Percentiles rank a stretch among this genome's conserved stretches.
Evolutionary conservation across 164 flowering plant genomes (phyloP).

Genomic region (Vitis labrusca): DNA sequence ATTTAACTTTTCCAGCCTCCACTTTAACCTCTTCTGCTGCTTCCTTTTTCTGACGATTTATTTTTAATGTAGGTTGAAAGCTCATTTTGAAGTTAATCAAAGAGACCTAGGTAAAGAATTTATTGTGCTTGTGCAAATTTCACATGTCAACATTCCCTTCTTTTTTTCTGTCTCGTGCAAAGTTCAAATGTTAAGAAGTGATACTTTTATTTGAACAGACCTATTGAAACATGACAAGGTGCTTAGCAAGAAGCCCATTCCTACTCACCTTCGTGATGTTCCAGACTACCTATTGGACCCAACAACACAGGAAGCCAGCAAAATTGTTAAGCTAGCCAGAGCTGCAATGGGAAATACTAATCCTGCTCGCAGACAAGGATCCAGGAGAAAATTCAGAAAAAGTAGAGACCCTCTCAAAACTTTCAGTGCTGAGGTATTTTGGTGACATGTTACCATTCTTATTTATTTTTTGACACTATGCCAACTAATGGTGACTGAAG

Average conservation of each 20-base stretch:
- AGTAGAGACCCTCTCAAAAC: constrained; percentile 78
- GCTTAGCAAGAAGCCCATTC: constrained; percentile 76
- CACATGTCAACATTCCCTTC: neutral
- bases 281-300: constrained; percentile 89
- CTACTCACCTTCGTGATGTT: constrained; percentile 69
- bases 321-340: constrained; percentile 80
- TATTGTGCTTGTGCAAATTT: neutral
- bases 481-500: neutral
- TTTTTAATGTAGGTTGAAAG: constrained; percentile 68
- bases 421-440: constrained; percentile 69
- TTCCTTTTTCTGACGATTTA: constrained; percentile 3
- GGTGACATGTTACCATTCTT: too few relatives aligned
- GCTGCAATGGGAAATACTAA: constrained; percentile 81
- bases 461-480: neutral
- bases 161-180: neutral
- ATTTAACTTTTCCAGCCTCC: neutral
- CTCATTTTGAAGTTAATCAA: constrained; percentile 90
- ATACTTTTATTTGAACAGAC: constrained; percentile 47
- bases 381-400: constrained; percentile 48
- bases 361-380: constrained; percentile 36
- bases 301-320: constrained; percentile 82
- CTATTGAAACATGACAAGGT: constrained; percentile 89
- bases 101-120: constrained; percentile 73
- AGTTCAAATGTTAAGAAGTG: constrained; percentile 1
- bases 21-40: neutral